These are phyloP conservation scores for Rossbeevera mucosa DNA, from an alignment of 768 basidiomycete genomes.

Conservation along the genomic window DNA sequence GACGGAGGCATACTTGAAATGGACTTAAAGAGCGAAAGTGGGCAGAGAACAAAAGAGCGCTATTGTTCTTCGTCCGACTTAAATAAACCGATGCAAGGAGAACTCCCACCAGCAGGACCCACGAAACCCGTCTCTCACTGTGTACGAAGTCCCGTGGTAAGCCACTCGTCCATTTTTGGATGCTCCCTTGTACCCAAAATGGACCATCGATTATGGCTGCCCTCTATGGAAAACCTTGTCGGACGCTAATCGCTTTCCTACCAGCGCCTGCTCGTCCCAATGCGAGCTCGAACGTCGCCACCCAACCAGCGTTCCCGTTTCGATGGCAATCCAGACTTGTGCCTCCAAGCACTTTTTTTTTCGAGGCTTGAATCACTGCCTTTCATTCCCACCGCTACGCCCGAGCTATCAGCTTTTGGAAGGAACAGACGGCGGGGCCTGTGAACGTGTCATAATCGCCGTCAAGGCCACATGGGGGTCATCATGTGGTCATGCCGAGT, in stretches of 20 bases:
- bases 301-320: not conserved
- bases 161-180: conserved; percentile 7
- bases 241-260: not conserved
- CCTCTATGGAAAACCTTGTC: conserved; percentile 8
- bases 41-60: conserved; percentile 13
- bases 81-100: conserved; percentile 4
- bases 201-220: conserved; percentile 9
- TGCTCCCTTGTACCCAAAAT: conserved; percentile 12
- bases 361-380: not conserved
- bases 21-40: not conserved
- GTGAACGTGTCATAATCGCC: conserved; percentile 4
- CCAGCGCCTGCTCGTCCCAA: not conserved
- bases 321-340: not conserved
- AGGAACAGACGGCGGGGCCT: not conserved
- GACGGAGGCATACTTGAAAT: conserved; percentile 14
- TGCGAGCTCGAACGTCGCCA: not conserved
- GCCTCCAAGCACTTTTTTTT: not conserved
- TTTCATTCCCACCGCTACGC: not conserved
- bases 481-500: not conserved
- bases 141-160: too few relatives aligned
- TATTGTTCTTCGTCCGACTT: conserved; percentile 28
- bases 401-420: not conserved
- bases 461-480: not conserved
- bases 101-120: conserved; percentile 6
- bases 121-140: conserved; percentile 4